Evolutionary conservation across 1,284 basidiomycete species (phyloP), one percentile per base, ranked within the genome.

Genomic region (Flammula alnicola): DNA sequence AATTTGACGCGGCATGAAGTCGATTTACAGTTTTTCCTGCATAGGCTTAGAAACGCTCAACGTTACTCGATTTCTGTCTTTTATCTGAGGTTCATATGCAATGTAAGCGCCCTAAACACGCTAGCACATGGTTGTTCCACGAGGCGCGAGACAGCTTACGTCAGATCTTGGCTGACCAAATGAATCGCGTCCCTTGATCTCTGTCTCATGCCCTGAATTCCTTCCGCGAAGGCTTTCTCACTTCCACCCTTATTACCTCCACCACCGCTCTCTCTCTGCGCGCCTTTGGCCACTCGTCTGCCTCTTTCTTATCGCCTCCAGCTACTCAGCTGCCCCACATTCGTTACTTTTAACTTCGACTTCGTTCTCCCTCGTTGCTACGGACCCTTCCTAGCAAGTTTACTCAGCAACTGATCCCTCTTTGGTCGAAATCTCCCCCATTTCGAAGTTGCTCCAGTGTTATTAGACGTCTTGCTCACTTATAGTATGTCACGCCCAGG

Each of bases 241-340:
- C 30, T 29, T 29, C 47, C 30, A 27, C n/a, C 43, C 37, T 46
- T 50, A 32, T 19, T 22, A 45, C 45, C 11, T 31, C 46, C 42
- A 43, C 43, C 49, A 43, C 32, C 47, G 29, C 19, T 22, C 14
- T 38, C 36, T 16, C 45, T 31, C 36, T 29, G 36, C 29, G 30
- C 45, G 43, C 55, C 48, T 19, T 51, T 41, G 35, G 47, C 44
- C 40, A 48, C 37, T 39, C 47, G 26, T 39, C 45, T 51, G n/a
- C 39, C 39, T 42, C 30, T 26, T 47, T 32, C 46, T 49, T 46
- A 49, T 48, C 42, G 32, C 46, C 38, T 44, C 44, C 56, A 55
- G 56, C 56, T 58, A 29, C 39, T 51, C 41, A 55, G 56, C 56
- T 58, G 56, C 47, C 56, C 45, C 56, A 58, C 56, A 58, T 49